Conservation (phyloP, 129 eudicot genomes). For the Saposhnikovia divaricata region DNA sequence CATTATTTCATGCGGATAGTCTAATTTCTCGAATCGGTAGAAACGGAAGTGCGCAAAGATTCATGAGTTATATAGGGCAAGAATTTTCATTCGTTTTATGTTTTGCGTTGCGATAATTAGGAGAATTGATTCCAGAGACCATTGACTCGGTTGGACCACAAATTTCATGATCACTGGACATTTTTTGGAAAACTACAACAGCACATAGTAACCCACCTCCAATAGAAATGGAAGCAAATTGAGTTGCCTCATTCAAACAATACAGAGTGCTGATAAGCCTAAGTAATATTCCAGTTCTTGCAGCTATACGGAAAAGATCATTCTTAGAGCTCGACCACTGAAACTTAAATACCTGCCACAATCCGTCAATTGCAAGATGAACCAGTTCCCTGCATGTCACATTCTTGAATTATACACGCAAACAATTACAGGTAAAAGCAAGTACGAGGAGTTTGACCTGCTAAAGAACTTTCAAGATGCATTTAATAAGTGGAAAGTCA, state of each 20-base stretch:
- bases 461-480: neutral
- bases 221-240: conserved; percentile 62
- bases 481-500: no score
- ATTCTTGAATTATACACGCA: conserved; percentile 1
- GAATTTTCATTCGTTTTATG: conserved; percentile 37
- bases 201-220: conserved; percentile 60
- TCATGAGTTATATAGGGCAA: conserved; percentile 39
- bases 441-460: neutral
- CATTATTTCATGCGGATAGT: no score
- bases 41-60: conserved; percentile 38
- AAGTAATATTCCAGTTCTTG: conserved; percentile 76
- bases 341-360: conserved; percentile 98
- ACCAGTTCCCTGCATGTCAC: conserved; percentile 79
- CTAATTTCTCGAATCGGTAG: conserved; percentile 2
- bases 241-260: conserved; percentile 83
- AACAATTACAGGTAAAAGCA: neutral
- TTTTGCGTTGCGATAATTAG: conserved; percentile 28
- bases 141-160: conserved; percentile 38
- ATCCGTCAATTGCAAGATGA: conserved; percentile 95
- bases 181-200: conserved; percentile 38
- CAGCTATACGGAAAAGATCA: conserved; percentile 90
- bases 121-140: no score
- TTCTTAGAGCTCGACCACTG: conserved; percentile 81
- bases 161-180: conserved; percentile 54
- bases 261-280: conserved; percentile 88